A percentile compares a stretch with the other conserved stretches of the same genome.
Conservation (phyloP, 2,329 filamentous ascomycete species). For the Knufia fluminis region DNA sequence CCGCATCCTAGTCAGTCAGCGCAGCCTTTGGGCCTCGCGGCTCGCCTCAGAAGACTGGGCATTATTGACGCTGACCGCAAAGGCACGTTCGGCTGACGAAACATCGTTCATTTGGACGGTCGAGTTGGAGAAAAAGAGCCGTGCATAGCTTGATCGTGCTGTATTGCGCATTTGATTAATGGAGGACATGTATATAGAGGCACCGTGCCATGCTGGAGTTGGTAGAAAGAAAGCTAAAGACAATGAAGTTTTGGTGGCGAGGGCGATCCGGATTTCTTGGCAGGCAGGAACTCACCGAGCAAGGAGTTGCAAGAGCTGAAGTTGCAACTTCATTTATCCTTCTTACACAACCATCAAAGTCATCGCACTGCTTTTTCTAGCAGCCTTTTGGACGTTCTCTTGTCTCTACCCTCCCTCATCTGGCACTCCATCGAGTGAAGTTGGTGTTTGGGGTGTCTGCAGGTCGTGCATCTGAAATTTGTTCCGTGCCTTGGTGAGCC, state of each 20-base stretch:
- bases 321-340: conserved; percentile 3
- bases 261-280: conserved; percentile 1
- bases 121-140: not conserved
- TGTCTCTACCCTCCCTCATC: not conserved
- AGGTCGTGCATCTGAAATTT: conserved; percentile 1
- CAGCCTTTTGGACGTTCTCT: not conserved
- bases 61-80: not conserved
- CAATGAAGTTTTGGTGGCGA: conserved; percentile 3
- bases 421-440: not conserved
- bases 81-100: not conserved
- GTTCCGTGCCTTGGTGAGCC: not conserved
- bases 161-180: not conserved
- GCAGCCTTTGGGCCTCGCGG: not conserved
- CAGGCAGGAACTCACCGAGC: conserved; percentile 3
- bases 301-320: conserved; percentile 5
- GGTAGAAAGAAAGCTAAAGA: conserved; percentile 1
- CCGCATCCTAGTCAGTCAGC: not conserved
- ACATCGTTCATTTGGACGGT: not conserved
- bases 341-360: conserved; percentile 5
- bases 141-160: not conserved
- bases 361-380: conserved; percentile 3
- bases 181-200: conserved; percentile 8
- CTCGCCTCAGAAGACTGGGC: conserved; percentile 1
- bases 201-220: not conserved
- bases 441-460: conserved; percentile 3